These are phyloP conservation scores for Trametes cubensis DNA, from an alignment of 768 basidiomycete genomes.

Conservation along the genomic window DNA sequence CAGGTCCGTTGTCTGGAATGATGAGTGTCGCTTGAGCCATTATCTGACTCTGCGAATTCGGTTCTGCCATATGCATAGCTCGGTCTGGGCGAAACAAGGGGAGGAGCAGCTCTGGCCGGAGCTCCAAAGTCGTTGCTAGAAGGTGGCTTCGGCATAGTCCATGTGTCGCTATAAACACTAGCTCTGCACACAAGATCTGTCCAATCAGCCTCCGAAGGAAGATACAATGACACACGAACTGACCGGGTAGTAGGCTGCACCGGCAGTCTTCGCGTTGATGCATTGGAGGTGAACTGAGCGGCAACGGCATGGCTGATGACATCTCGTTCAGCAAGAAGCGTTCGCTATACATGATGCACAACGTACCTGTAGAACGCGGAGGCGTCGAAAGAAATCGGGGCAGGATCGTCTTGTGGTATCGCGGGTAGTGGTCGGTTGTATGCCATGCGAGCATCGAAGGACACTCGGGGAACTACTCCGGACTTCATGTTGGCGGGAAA, in stretches of 20 bases:
- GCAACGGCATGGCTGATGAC: slow-evolving; percentile 54
- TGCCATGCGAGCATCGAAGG: slow-evolving; percentile 52
- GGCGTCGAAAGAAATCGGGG: slow-evolving; percentile 31
- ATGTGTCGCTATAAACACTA: neutral
- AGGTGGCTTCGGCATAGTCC: slow-evolving; percentile 1
- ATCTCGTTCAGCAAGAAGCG: neutral
- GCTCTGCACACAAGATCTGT: neutral
- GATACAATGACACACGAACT: neutral
- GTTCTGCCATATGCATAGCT: slow-evolving; percentile 22
- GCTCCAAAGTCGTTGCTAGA: neutral
- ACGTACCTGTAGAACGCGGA: slow-evolving; percentile 62
- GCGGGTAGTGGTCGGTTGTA: slow-evolving; percentile 38
- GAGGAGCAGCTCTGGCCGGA: neutral
- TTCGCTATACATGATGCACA: neutral
- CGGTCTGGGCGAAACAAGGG: slow-evolving; percentile 17
- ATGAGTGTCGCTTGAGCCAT: neutral
- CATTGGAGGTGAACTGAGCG: slow-evolving; percentile 39
- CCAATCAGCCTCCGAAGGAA: neutral
- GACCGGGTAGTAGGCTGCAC: slow-evolving; percentile 7
- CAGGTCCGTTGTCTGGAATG: neutral
- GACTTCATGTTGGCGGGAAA: neutral
- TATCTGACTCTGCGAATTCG: slow-evolving; percentile 7
- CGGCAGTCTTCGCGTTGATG: slow-evolving; percentile 9
- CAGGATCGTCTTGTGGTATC: slow-evolving; percentile 13
- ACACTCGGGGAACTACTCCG: slow-evolving; percentile 5